Base-by-base conservation (phyloP, 1,284 basidiomycete genomes). In the Abortiporus biennis region DNA sequence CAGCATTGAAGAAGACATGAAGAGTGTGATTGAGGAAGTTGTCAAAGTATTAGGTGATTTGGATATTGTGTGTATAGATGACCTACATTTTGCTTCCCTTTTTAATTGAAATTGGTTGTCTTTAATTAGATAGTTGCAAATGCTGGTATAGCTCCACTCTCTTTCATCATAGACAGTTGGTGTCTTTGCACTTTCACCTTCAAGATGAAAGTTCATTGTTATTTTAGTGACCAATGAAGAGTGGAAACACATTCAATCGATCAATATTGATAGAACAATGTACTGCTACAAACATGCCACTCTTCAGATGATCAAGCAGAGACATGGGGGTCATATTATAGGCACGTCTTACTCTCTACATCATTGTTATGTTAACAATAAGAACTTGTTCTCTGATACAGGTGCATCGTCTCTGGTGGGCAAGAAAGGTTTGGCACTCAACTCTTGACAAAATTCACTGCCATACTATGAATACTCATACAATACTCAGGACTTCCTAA, bases 61-160 rank as follows among this genome's bases (percentile, higher is more conserved):
- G 15, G 52, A 54, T 31, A 47, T 54, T 21, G 52, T 54, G 37
- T 6, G 46, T 41, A 6, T 12, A 12, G n/a, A n/a, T n/a, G n/a
- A 9, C 9, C 24, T 9, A n/a, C n/a, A 29, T n/a, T n/a, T 20
- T 16, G 22, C 11, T 13, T 6, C 11, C 11, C 20, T 9, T 19
- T 11, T 25, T 38, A 11, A 24, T n/a, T n/a, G 27, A 29, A 4
- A 3, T 35, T n/a, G 9, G 16, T 41, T n/a, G 13, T 30, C 21
- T 8, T 19, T 12, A 8, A 16, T 16, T 19, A 58, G 56, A 61
- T 64, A 57, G 54, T 64, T 19, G 59, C 62, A 11, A 64, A 64
- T 46, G 62, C 62, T 1, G 61, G 62, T 1, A 54, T 64, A 34
- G 50, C 54, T 12, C 44, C 48, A 3, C 45, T 51, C 19, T 45